Conservation (phyloP, 129 eudicot species). For the Flaveria bidentis region DNA sequence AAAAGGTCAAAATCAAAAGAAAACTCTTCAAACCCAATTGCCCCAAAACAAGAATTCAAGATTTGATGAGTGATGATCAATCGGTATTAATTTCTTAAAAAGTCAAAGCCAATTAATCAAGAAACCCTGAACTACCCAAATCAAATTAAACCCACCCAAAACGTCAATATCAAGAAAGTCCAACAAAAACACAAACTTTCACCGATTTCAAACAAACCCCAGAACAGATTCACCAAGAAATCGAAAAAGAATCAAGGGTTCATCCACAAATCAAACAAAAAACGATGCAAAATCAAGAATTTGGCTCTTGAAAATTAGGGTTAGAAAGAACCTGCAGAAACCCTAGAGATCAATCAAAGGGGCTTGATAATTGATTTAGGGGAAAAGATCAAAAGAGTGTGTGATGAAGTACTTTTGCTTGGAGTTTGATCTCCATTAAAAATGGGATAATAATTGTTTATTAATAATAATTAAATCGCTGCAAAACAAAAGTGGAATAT, state of each 20-base stretch:
- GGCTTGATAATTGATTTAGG: too few species aligned
- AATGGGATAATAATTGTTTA: neutral
- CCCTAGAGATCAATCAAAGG: constrained; percentile 33
- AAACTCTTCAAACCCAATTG: constrained; percentile 20
- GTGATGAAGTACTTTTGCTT: constrained; percentile 11
- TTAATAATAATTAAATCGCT: neutral
- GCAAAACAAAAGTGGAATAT: neutral
- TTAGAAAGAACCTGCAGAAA: constrained; percentile 28
- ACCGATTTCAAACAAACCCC: constrained; percentile 28
- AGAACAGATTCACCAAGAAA: constrained; percentile 20
- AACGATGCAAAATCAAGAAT: constrained; percentile 11
- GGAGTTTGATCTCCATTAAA: constrained; percentile 17
- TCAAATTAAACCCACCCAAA: neutral
- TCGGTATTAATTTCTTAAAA: constrained; percentile 13
- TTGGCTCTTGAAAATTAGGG: constrained; percentile 14
- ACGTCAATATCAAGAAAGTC: constrained; percentile 26
- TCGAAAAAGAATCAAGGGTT: constrained; percentile 7
- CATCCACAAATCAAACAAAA: neutral
- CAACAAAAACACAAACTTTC: constrained; percentile 1
- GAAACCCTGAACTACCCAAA: constrained; percentile 13
- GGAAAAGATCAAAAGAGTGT: neutral
- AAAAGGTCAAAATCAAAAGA: constrained; percentile 24
- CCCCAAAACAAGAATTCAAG: constrained; percentile 26
- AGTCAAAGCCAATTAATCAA: constrained; percentile 36
- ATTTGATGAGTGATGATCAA: constrained; percentile 17